Conservation (phyloP, 2,329 filamentous ascomycete species). For the Ceratocystis destructans region DNA sequence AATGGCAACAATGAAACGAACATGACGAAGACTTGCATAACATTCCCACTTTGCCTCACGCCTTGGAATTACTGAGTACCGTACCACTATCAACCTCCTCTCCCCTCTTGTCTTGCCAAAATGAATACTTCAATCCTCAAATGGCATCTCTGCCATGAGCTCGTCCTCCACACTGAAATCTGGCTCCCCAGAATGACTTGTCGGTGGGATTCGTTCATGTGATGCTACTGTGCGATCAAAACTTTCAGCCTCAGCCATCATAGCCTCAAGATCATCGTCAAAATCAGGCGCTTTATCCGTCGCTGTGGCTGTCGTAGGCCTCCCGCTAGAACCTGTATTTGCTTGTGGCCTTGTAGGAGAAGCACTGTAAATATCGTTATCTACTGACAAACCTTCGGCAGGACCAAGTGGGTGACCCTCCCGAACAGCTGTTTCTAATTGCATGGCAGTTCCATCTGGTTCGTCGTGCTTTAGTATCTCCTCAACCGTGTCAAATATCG, state of each 20-base stretch:
- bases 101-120: background rate
- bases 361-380: constrained; percentile 42
- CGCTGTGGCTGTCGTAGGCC: background rate
- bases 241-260: constrained; percentile 38
- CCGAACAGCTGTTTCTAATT: background rate
- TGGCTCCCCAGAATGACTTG: constrained; percentile 23
- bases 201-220: constrained; percentile 7
- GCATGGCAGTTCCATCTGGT: background rate
- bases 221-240: constrained; percentile 15
- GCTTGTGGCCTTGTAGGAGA: constrained; percentile 30
- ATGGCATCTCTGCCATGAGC: constrained; percentile 48
- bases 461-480: constrained; percentile 17
- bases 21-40: constrained; percentile 4
- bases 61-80: background rate
- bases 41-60: background rate
- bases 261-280: constrained; percentile 34
- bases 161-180: constrained; percentile 51
- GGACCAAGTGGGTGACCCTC: background rate
- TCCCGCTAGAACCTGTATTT: constrained; percentile 10
- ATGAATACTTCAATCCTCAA: constrained; percentile 11
- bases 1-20: constrained; percentile 13
- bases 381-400: constrained; percentile 17
- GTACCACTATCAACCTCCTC: background rate
- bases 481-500: constrained; percentile 27
- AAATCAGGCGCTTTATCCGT: constrained; percentile 28